Base-by-base conservation (phyloP, 2,329 filamentous ascomycete genomes). In the Magnaporthiopsis incrustans region DNA sequence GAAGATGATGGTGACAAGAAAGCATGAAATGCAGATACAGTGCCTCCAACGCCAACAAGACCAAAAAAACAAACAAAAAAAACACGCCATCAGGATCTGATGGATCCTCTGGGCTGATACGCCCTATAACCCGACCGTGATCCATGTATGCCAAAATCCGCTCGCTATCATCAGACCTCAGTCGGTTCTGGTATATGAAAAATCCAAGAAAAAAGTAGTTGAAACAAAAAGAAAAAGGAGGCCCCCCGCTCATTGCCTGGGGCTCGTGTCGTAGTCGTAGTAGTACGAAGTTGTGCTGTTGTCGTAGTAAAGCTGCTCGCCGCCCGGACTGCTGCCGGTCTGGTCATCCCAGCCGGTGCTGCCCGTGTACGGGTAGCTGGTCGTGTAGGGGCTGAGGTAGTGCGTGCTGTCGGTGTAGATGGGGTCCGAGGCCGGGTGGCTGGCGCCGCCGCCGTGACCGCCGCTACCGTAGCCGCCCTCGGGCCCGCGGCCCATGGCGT, bases 401-500 rank as follows among this genome's bases (percentile, higher is more conserved):
- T 67, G 65, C 32, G 67, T 18, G 32, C n/a, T 66, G 60, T 78
- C 77, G 59, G 76, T 77, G 59, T 70, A 73, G 38, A 70, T 65
- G 63, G 74, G 74, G 61, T 74, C 78, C 63, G 71, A 75, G 4
- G 65, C 63, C 22, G 72, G 72, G 11, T 75, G 73, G 68, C 77
- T 79, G 65, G 77, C 78, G 11, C 77, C 77, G 14, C 77, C 77
- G 14, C 35, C 33, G 2, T 35, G 33, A 15, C 59, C n/a, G 22
- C 38, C 60, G 26, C 60, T 27, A 38, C 76, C 75, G 68, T 78
- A 79, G 65, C 79, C 76, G 10, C 74, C 74, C 68, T 83, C 81
- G 69, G 83, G 81, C 59, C 83, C 83, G 62, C 78, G 76, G 10
- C 79, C 73, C 0, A 85, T 74, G 32, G 84, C 77, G 68, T 81